Percentiles rank a stretch among this genome's conserved stretches.
phyloP scores from a whole-genome alignment of 805 yeast genomes.

The Barnettozyma siamensis region DNA sequence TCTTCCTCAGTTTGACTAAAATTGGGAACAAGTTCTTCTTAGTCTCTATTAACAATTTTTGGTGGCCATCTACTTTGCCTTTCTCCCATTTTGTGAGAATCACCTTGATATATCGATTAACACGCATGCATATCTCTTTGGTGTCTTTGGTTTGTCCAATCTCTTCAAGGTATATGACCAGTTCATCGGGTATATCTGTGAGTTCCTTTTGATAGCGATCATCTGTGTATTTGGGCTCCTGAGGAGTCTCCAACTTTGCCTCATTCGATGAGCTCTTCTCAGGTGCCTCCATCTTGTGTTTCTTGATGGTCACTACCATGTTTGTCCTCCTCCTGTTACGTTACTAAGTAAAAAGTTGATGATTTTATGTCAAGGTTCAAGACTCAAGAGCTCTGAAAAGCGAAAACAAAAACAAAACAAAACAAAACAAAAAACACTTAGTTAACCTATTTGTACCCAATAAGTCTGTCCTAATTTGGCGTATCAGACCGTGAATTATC shows the following conservation, averaged over 20 bases:
- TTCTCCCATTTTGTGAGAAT: constrained; percentile 37
- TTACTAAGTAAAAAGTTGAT: too few relatives aligned
- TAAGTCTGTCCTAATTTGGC: too few relatives aligned
- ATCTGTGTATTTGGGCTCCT: neutral
- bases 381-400: too few relatives aligned
- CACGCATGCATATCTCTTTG: constrained; percentile 15
- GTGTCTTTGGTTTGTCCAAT: constrained; percentile 4
- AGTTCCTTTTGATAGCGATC: neutral
- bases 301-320: neutral
- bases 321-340: too few relatives aligned
- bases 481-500: too few relatives aligned
- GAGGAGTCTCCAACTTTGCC: neutral
- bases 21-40: constrained; percentile 44
- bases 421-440: too few relatives aligned
- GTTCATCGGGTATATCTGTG: constrained; percentile 9
- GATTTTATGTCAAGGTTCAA: too few relatives aligned
- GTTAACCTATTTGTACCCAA: too few relatives aligned
- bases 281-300: constrained; percentile 2
- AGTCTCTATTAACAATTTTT: constrained; percentile 36
- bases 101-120: constrained; percentile 25
- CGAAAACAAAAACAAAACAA: too few relatives aligned
- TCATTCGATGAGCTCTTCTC: constrained; percentile 2
- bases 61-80: constrained; percentile 14
- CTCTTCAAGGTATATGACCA: constrained; percentile 16
- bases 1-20: constrained; percentile 47